Base-by-base conservation (phyloP, 75 land plant genomes). In the Sequoiadendron giganteum region DNA sequence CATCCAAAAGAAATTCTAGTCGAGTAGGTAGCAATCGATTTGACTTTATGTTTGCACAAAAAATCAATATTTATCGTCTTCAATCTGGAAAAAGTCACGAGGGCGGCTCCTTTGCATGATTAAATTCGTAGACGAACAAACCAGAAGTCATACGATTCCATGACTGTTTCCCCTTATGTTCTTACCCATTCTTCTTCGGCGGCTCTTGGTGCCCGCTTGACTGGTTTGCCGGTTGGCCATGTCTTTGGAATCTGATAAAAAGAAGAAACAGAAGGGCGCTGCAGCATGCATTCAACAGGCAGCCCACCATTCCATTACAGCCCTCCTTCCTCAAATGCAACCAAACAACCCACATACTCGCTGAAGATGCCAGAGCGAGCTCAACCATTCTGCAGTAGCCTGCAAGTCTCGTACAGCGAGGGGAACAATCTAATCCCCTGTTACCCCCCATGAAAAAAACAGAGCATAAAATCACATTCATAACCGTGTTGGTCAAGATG, bases 401-500 rank as follows among this genome's bases (percentile, higher is more conserved):
- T 16, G 91, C 92, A 52, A 90, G 39, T 28, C 82, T 87, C 47
- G 86, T 90, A 89, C 89, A 86, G 8, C 76, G 84, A 52, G 92
- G 92, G 5, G 87, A 84, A 0, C 48, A 19, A 19, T 34, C 58
- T 36, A 81, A 19, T 43, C 87, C 86, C 87, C 92, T 85, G 14
- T 6, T 5, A 6, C 79, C 40, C 40, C 80, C 10, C 18, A 91
- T 72, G 82, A 91, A 90, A 30, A 85, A 91, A 68, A 85, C 90
- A 19, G 84, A 49, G 84, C 87, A 91, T 84, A 91, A 85, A 10
- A 90, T 54, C 39, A 91, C 91, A 55, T 91, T 86, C 10, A 91
- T 88, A 30, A 68, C 92, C 6, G 92, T 90, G 88, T 90, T 90
- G 49, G 77, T 92, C 13, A 92, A 83, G 16, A 92, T 92, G 55